Evolutionary conservation across 768 basidiomycete genomes (phyloP), one percentile per base, ranked within the genome.

Genomic region (Russula sp.): DNA sequence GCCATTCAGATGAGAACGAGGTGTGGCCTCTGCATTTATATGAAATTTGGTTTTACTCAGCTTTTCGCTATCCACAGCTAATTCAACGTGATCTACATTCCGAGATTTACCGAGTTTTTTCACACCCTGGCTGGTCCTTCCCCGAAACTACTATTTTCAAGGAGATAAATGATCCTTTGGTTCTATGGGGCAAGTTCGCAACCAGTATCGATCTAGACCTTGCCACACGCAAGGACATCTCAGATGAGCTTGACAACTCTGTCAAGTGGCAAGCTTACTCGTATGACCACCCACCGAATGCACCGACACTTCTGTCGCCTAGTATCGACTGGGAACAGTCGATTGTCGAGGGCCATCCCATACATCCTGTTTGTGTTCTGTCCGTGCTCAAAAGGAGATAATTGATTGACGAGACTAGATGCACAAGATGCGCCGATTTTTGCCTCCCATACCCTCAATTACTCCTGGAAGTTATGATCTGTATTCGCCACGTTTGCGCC

Each of bases 271-370:
- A 83, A 71, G 77, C 73, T 32, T 72, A 80, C 68, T 78, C 81
- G 2, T 84, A 79, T 56, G 76, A 80, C 51, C 67, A 80, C 50
- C 81, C 81, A 14, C 80, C 79, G 1, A 62, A 58, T 35, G 74
- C 77, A 5, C 81, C 83, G 0, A 67, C 72, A 6, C 78, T 82
- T 43, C 60, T 69, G 5, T 80, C 78, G 25, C 68, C 79, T 0
- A 83, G 81, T 58, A 78, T 84, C 13, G 77, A 74, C 39, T 84
- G 83, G 83, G 82, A 84, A 61, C 81, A 83, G 66, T 82, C 82
- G 2, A 81, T 83, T 34, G 79, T 83, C 20, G 82, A 83, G 68
- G 81, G 82, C 0, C 83, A 84, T 67, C 81, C 82, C 4, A 83
- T 79, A 0, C 83, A 84, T 69, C 82, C 83, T 16, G 83, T 82